A percentile compares a stretch with the other conserved stretches of the same genome.
Evolutionary conservation across 2,329 filamentous ascomycete species (phyloP).

Genomic region (Diaporthe helianthi): DNA sequence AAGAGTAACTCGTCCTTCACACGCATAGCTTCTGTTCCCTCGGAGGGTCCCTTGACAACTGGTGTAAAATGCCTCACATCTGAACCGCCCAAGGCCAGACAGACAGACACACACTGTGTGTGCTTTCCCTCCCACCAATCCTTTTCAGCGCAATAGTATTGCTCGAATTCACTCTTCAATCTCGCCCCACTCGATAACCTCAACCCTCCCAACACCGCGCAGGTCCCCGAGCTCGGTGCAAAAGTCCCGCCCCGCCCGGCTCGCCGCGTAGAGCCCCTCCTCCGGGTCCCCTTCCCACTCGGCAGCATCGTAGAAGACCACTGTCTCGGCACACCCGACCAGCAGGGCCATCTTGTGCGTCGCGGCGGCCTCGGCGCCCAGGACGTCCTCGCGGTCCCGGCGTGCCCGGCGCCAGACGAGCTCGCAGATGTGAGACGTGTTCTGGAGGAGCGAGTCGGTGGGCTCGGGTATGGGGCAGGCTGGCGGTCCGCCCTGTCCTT

Average conservation of each 20-base stretch:
- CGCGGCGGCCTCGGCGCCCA: slow-evolving; percentile 41
- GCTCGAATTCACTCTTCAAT: neutral
- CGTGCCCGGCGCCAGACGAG: slow-evolving; percentile 43
- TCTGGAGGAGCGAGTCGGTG: slow-evolving; percentile 41
- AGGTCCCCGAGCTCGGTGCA: slow-evolving; percentile 28
- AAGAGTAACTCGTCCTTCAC: neutral
- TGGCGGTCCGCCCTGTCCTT: neutral
- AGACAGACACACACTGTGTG: neutral
- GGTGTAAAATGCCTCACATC: neutral
- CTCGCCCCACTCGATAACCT: neutral
- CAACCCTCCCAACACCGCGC: slow-evolving; percentile 15
- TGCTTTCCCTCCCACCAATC: too few species aligned
- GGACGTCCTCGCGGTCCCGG: slow-evolving; percentile 41
- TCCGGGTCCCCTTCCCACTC: slow-evolving; percentile 34
- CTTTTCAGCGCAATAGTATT: neutral
- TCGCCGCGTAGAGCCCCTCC: slow-evolving; percentile 24
- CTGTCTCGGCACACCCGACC: slow-evolving; percentile 42
- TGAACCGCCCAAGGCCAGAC: neutral
- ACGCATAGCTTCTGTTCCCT: too few species aligned
- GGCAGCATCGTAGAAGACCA: slow-evolving; percentile 38
- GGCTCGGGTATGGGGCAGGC: slow-evolving; percentile 34
- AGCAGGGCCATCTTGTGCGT: slow-evolving; percentile 42
- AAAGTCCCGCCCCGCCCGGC: slow-evolving; percentile 28
- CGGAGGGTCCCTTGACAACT: neutral
- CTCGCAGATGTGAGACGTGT: slow-evolving; percentile 42